These are phyloP conservation scores for Pseudophaeomoniella oleicola DNA, from an alignment of 2,329 filamentous ascomycete genomes.

Conservation along the genomic window DNA sequence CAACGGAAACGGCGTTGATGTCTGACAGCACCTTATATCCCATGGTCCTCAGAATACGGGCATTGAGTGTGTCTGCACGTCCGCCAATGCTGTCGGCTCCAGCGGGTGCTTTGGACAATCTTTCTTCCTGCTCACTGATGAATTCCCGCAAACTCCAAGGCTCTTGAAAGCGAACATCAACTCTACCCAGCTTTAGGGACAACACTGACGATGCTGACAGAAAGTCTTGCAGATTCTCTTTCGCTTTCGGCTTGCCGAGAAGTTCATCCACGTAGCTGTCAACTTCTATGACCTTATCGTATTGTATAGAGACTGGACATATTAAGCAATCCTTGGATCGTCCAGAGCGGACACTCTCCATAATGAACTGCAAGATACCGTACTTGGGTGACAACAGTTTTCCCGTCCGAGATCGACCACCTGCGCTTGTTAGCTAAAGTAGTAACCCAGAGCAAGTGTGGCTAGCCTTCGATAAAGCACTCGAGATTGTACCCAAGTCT, in stretches of 20 bases:
- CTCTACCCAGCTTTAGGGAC: constrained; percentile 73
- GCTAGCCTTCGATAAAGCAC: constrained; percentile 81
- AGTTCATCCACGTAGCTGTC: constrained; percentile 93
- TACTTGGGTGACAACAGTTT: constrained; percentile 92
- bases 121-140: constrained; percentile 58
- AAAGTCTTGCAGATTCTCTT: constrained; percentile 84
- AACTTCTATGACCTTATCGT: constrained; percentile 97
- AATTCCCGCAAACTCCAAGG: constrained; percentile 84
- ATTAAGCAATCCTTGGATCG: constrained; percentile 83
- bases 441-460: background rate
- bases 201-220: constrained; percentile 79
- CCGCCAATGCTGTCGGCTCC: constrained; percentile 27
- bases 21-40: constrained; percentile 87
- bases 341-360: constrained; percentile 80
- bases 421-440: background rate
- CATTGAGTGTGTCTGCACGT: constrained; percentile 15
- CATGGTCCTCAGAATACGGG: constrained; percentile 64
- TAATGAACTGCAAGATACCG: constrained; percentile 78
- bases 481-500: constrained; percentile 89
- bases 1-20: constrained; percentile 90
- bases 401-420: constrained; percentile 79
- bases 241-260: constrained; percentile 84
- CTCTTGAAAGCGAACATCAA: constrained; percentile 91
- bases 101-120: constrained; percentile 37
- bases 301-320: constrained; percentile 91